Evolutionary conservation across 2,329 filamentous ascomycete species (phyloP).

Genomic region (Alternaria brassicicola): DNA sequence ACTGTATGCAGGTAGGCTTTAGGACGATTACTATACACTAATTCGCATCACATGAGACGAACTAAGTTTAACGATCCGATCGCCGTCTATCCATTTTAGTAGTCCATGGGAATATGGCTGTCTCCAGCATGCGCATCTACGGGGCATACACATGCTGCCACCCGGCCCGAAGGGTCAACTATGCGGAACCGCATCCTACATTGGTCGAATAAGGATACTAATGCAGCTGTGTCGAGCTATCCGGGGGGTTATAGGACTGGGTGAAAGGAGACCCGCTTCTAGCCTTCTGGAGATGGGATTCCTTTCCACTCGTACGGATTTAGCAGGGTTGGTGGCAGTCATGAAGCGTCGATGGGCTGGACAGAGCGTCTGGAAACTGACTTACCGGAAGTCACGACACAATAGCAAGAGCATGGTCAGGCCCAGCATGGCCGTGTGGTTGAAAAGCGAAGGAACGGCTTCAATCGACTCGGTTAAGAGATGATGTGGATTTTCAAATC

Average conservation of each 20-base stretch:
- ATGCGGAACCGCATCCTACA: slow-evolving; percentile 1
- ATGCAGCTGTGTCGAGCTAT: background rate
- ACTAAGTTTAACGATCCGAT: background rate
- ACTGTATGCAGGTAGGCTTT: background rate
- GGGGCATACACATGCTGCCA: background rate
- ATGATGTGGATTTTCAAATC: background rate
- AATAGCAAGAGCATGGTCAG: background rate
- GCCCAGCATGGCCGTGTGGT: background rate
- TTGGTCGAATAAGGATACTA: background rate
- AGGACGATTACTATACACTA: background rate
- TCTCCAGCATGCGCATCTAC: background rate
- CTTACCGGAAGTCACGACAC: background rate
- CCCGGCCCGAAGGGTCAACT: slow-evolving; percentile 3
- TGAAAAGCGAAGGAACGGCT: background rate
- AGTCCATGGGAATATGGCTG: background rate
- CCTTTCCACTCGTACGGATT: background rate
- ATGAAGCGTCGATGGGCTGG: background rate
- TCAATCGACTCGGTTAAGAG: background rate
- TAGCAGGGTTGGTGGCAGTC: background rate
- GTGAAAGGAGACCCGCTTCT: background rate
- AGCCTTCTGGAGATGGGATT: background rate
- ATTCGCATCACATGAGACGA: background rate
- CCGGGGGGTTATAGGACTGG: background rate
- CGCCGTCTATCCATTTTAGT: background rate
- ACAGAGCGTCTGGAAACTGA: background rate